These are phyloP conservation scores for Extremus antarcticus DNA, from an alignment of 495 filamentous ascomycete species.

Conservation along the genomic window DNA sequence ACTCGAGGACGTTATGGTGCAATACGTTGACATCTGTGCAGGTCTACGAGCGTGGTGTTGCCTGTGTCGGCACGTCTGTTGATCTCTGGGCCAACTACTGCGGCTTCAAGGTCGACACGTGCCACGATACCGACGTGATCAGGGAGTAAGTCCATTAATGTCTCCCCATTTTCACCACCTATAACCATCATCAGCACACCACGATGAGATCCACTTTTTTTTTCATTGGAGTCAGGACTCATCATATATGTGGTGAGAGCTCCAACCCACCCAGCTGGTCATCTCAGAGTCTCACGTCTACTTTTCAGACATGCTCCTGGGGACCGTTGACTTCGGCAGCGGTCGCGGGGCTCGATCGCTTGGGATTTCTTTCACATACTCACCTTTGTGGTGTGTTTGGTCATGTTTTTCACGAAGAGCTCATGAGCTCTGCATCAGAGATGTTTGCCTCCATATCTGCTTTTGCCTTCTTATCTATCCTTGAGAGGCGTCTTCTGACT, in stretches of 20 bases:
- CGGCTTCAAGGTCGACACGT: conserved; percentile 92
- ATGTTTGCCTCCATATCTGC: conserved; percentile 10
- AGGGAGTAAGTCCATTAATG: conserved; percentile 90
- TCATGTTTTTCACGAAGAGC: neutral
- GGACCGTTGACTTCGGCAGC: neutral
- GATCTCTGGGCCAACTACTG: conserved; percentile 97
- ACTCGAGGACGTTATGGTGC: neutral
- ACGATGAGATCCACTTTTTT: neutral
- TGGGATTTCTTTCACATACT: neutral
- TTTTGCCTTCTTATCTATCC: conserved; percentile 8
- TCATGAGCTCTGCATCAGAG: conserved; percentile 1
- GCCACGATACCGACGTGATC: conserved; percentile 85
- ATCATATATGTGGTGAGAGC: conserved; percentile 6
- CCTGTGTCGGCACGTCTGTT: conserved; percentile 84
- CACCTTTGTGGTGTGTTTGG: neutral
- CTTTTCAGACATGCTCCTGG: conserved; percentile 2
- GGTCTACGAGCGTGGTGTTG: conserved; percentile 93
- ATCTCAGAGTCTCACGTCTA: conserved; percentile 13
- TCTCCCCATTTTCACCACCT: conserved; percentile 50
- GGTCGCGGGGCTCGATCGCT: neutral
- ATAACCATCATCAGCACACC: conserved; percentile 15
- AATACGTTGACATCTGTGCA: conserved; percentile 4
- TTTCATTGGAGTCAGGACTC: neutral
- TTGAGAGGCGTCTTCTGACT: conserved; percentile 6
- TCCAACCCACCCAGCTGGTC: conserved; percentile 6